A percentile compares a stretch with the other conserved stretches of the same genome.
phyloP scores from a whole-genome alignment of 148 eudicot genomes.

The Selenicereus undatus region DNA sequence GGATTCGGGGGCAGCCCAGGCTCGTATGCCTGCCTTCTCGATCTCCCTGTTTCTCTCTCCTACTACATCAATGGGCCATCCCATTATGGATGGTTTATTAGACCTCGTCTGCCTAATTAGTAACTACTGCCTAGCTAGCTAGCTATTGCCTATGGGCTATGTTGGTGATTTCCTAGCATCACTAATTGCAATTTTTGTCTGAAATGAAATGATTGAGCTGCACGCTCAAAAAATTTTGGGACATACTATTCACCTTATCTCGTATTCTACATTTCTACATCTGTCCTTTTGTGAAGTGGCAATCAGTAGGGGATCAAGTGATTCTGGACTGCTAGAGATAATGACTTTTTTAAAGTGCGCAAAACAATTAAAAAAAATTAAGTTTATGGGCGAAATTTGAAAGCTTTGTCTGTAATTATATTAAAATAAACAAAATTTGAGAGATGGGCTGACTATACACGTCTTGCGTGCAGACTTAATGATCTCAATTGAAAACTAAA shows the following conservation, averaged over 20 bases:
- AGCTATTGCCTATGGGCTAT: not conserved
- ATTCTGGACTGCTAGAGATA: not conserved
- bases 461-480: too few relatives aligned
- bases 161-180: not conserved
- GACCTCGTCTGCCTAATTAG: not conserved
- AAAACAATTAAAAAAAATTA: too few relatives aligned
- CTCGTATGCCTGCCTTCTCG: not conserved
- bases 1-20: not conserved
- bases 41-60: not conserved
- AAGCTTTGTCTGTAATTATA: too few relatives aligned
- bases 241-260: not conserved
- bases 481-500: too few relatives aligned
- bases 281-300: not conserved
- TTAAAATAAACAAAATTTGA: too few relatives aligned
- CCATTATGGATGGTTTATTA: not conserved
- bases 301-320: not conserved
- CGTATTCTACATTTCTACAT: not conserved
- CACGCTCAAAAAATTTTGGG: not conserved
- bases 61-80: not conserved
- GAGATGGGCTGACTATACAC: too few relatives aligned
- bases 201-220: not conserved
- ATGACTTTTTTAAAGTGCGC: not conserved
- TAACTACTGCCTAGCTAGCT: not conserved
- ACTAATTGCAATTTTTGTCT: too few relatives aligned
- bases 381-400: too few relatives aligned